These are phyloP conservation scores for Odonthalia washingtoniensis DNA, from an alignment of 31 red algal species.

Conservation along the genomic window DNA sequence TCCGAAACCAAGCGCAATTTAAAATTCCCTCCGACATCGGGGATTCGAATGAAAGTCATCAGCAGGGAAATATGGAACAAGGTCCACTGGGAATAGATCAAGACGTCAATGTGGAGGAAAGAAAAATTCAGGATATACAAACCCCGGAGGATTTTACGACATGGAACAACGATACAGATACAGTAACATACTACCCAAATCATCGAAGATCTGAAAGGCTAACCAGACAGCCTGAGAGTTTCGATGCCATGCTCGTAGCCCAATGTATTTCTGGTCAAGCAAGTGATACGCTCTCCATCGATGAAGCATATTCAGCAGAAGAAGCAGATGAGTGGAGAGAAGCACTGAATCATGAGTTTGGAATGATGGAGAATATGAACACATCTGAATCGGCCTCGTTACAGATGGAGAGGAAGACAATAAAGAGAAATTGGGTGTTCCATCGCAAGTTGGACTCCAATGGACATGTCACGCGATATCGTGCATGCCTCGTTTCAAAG, in stretches of 20 bases:
- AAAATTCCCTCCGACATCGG: neutral
- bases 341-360: neutral
- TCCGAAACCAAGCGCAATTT: neutral
- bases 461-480: conserved; percentile 22
- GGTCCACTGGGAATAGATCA: neutral
- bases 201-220: neutral
- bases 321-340: neutral
- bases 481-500: conserved; percentile 51
- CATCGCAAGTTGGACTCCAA: conserved; percentile 23
- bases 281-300: neutral
- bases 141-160: neutral
- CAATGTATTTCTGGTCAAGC: neutral
- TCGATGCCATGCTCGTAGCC: neutral
- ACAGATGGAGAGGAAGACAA: neutral
- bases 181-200: conserved; percentile 22
- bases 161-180: too few species aligned
- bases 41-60: neutral
- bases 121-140: neutral
- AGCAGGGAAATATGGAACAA: neutral
- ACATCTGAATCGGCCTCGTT: neutral
- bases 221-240: neutral
- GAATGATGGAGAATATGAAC: neutral
- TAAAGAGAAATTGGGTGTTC: conserved; percentile 44
- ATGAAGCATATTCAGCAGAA: neutral
- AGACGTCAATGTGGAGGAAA: neutral